These are phyloP conservation scores for Aspergillus diversus DNA, from an alignment of 495 filamentous ascomycete species.

Conservation along the genomic window DNA sequence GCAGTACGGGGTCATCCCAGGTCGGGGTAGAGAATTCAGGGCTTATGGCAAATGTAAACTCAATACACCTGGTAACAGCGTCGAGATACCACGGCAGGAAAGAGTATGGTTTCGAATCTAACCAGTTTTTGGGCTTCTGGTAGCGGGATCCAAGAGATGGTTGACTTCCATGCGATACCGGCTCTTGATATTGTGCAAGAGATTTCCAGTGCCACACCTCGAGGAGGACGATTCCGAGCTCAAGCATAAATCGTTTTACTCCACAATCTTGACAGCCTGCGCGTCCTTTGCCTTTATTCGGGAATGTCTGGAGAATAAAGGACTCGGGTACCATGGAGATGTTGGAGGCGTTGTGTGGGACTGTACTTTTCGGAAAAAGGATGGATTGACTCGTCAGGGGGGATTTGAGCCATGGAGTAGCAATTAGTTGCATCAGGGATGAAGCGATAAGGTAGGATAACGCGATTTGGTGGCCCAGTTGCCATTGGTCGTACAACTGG, in stretches of 20 bases:
- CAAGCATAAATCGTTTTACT: slow-evolving; percentile 5
- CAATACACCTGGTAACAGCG: slow-evolving; percentile 10
- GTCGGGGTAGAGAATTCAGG: neutral
- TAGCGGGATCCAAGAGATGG: neutral
- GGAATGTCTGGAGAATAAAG: slow-evolving; percentile 1
- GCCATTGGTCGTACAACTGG: neutral
- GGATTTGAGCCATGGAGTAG: slow-evolving; percentile 9
- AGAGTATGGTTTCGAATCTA: neutral
- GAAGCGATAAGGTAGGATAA: slow-evolving; percentile 10
- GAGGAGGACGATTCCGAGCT: slow-evolving; percentile 19
- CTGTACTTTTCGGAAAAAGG: neutral
- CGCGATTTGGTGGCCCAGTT: slow-evolving; percentile 6
- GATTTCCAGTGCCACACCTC: slow-evolving; percentile 9
- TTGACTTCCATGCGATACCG: neutral
- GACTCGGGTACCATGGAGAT: neutral
- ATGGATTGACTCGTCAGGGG: slow-evolving; percentile 12
- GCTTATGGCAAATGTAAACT: slow-evolving; percentile 16
- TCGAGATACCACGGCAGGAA: slow-evolving; percentile 12
- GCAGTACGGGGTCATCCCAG: slow-evolving; percentile 14
- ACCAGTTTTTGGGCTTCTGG: neutral
- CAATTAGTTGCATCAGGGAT: slow-evolving; percentile 9
- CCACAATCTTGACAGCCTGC: neutral
- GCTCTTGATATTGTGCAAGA: neutral
- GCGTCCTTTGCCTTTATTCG: neutral
- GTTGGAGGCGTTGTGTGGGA: neutral